phyloP scores from a whole-genome alignment of 495 filamentous ascomycete genomes.

The Tetracladium setigerum region DNA sequence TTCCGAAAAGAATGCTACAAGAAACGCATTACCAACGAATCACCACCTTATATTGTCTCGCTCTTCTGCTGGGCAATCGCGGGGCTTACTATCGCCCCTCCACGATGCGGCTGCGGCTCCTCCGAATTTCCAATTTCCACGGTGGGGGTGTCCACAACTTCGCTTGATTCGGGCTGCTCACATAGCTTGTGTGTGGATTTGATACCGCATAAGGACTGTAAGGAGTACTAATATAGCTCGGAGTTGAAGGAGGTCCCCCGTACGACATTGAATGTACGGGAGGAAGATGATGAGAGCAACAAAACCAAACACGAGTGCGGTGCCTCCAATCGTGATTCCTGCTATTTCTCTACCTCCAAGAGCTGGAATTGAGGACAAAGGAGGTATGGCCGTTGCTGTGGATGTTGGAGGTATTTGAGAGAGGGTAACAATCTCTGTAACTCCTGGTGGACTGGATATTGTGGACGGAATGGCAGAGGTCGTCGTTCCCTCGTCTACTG shows the following conservation, averaged over 20 bases:
- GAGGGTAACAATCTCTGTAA: slow-evolving; percentile 2
- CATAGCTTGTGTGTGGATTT: slow-evolving; percentile 6
- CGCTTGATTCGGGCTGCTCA: neutral
- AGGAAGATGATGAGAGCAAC: slow-evolving; percentile 7
- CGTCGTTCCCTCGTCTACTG: neutral
- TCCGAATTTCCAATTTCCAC: too few relatives aligned
- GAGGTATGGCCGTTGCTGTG: neutral
- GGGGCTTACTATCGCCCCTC: too few relatives aligned
- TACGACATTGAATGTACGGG: neutral
- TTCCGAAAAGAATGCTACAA: too few relatives aligned
- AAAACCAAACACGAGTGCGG: slow-evolving; percentile 11
- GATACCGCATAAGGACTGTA: neutral
- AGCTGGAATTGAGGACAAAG: neutral
- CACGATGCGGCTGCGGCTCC: too few relatives aligned
- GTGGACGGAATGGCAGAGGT: neutral
- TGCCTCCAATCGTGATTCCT: slow-evolving; percentile 16
- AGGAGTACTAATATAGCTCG: neutral
- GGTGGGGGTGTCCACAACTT: too few relatives aligned
- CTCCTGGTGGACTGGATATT: neutral
- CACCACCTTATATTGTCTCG: too few relatives aligned
- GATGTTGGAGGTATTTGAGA: neutral
- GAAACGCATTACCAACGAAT: too few relatives aligned
- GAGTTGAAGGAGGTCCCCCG: slow-evolving; percentile 1
- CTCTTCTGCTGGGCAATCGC: too few relatives aligned
- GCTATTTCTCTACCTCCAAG: slow-evolving; percentile 15